Evolutionary conservation across 768 basidiomycete species (phyloP), one percentile per base, ranked within the genome.

Genomic region (Tricholoma terreum): DNA sequence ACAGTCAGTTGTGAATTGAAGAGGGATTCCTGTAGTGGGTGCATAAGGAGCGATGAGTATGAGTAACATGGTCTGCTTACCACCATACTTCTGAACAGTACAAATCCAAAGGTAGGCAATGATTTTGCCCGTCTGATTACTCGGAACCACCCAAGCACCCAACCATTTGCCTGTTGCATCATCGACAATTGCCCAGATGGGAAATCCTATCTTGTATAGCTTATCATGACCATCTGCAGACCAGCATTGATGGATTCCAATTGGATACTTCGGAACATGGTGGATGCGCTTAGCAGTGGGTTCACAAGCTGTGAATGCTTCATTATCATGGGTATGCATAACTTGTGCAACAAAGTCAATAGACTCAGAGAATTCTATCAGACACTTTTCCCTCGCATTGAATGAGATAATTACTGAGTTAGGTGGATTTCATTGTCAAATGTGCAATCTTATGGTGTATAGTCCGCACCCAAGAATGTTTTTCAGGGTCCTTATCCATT

Each of bases 121-220:
- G 9, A 56, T 40, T 2, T 43, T 15, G 9, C 36, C 53, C 5
- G 40, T 21, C 17, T 31, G 24, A 36, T 61, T 61, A 8, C 36
- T 58, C 14, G 57, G 61, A 9, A 56, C 58, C 40, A 62, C 52
- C 40, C 58, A 56, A 19, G 40, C 55, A 40, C n/a, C 50, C 1
- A 61, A 38, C 58, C 61, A 61, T 8, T 45, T 19, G 9, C 35
- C 24, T 1, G 49, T 56, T 0, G 46, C 54, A 40, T 61, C 50
- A 38, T 61, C 57, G 1, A 58, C 54, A 30, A 61, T 30, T 2
- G 30, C 54, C 63, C 67, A 78, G 22, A 77, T 64, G 0, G 73
- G 70, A 58, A 77, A 77, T 0, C 76, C 77, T 22, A 76, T 75
- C 9, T 61, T 61, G 49, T 69, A 62, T 0, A 79, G 65, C 54